Conservation (phyloP, 1,139 yeast genomes). For the Ogataea hybrid region DNA sequence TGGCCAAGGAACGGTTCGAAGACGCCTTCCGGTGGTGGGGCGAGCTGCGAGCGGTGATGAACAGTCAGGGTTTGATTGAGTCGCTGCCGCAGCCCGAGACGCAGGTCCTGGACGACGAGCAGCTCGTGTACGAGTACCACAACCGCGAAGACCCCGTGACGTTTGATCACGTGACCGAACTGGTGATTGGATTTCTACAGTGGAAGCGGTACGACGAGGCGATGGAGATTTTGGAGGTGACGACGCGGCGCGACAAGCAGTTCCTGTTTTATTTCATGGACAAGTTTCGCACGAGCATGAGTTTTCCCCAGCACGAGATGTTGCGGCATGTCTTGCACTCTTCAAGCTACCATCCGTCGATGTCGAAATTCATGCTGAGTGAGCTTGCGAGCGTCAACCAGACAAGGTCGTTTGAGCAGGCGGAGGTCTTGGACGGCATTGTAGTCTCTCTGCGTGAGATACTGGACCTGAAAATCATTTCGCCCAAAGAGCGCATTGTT, state of each 20-base stretch:
- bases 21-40: slow-evolving; percentile 30
- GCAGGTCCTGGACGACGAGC: slow-evolving; percentile 20
- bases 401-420: slow-evolving; percentile 22
- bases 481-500: slow-evolving; percentile 7
- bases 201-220: slow-evolving; percentile 19
- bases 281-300: slow-evolving; percentile 12
- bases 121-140: slow-evolving; percentile 26
- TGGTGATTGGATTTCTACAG: slow-evolving; percentile 22
- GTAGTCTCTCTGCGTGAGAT: slow-evolving; percentile 8
- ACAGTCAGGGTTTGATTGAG: slow-evolving; percentile 24
- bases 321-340: slow-evolving; percentile 16
- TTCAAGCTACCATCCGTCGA: slow-evolving; percentile 14
- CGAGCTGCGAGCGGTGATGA: slow-evolving; percentile 24
- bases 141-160: slow-evolving; percentile 30
- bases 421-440: slow-evolving; percentile 21
- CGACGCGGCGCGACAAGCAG: slow-evolving; percentile 22
- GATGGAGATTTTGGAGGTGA: slow-evolving; percentile 21
- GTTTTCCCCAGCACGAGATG: slow-evolving; percentile 26
- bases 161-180: slow-evolving; percentile 21
- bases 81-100: slow-evolving; percentile 21
- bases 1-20: slow-evolving; percentile 13
- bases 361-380: slow-evolving; percentile 18
- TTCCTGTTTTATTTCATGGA: slow-evolving; percentile 22
- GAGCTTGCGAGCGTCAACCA: slow-evolving; percentile 15
- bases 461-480: background rate